Conservation (phyloP, 352 stramenopile species). For the Globisporangium cystogenes region DNA sequence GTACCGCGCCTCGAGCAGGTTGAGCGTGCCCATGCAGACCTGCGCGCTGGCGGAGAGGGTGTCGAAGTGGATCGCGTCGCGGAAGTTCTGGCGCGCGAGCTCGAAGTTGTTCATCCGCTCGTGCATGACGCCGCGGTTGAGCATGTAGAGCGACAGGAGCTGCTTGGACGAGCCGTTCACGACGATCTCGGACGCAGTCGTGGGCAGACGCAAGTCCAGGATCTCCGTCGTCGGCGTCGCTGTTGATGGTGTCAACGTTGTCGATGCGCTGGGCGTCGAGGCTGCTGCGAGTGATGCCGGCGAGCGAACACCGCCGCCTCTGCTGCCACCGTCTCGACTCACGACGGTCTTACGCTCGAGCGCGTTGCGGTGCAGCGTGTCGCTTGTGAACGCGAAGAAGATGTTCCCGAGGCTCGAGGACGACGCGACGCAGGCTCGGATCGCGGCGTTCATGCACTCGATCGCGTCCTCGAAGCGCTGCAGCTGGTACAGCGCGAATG, state of each 20-base stretch:
- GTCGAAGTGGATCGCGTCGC: slow-evolving; percentile 64
- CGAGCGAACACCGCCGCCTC: not conserved
- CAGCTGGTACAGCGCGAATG: slow-evolving; percentile 49
- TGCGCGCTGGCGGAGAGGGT: slow-evolving; percentile 45
- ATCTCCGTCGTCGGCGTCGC: not conserved
- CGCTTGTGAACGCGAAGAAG: slow-evolving; percentile 56
- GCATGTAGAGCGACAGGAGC: slow-evolving; percentile 58
- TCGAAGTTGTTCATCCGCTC: slow-evolving; percentile 44
- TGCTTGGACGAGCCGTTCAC: slow-evolving; percentile 58
- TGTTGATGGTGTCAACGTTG: not conserved
- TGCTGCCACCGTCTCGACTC: slow-evolving; percentile 9
- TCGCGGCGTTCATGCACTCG: slow-evolving; percentile 46
- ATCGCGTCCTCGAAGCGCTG: slow-evolving; percentile 37
- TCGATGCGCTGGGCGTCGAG: not conserved
- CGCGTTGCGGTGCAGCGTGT: slow-evolving; percentile 44
- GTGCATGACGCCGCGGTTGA: slow-evolving; percentile 64
- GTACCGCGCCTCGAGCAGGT: slow-evolving; percentile 33
- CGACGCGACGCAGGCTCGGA: slow-evolving; percentile 49
- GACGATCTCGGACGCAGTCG: slow-evolving; percentile 11
- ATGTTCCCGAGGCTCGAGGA: slow-evolving; percentile 53
- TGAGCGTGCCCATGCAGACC: slow-evolving; percentile 58
- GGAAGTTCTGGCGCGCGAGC: slow-evolving; percentile 47
- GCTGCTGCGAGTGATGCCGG: no score
- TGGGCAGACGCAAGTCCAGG: not conserved
- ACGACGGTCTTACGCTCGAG: slow-evolving; percentile 49